Percentiles rank a stretch among this genome's conserved stretches.
Evolutionary conservation across 495 filamentous ascomycete species (phyloP).

Genomic region (Trypethelium eluteriae): DNA sequence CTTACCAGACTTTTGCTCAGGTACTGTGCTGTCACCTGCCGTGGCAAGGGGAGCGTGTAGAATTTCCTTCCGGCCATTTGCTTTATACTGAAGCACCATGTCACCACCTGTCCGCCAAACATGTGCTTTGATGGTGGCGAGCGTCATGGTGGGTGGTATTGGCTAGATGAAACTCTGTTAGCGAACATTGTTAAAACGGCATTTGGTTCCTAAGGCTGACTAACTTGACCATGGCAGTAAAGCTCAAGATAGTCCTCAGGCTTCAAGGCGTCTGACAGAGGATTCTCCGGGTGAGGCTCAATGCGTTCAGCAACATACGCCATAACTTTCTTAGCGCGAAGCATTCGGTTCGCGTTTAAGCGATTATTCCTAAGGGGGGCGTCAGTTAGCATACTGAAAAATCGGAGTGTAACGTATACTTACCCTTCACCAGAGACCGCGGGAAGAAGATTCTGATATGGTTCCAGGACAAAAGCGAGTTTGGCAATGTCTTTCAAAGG

Average conservation of each 20-base stretch:
- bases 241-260: slow-evolving; percentile 91
- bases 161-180: slow-evolving; percentile 41
- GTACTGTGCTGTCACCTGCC: not conserved
- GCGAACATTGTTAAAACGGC: not conserved
- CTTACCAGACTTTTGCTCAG: not conserved
- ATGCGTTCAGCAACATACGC: slow-evolving; percentile 88
- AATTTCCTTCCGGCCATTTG: slow-evolving; percentile 66
- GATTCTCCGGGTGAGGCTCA: slow-evolving; percentile 50
- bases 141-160: slow-evolving; percentile 68
- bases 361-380: slow-evolving; percentile 59
- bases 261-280: slow-evolving; percentile 50
- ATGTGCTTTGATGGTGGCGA: slow-evolving; percentile 81
- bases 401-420: slow-evolving; percentile 9
- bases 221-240: slow-evolving; percentile 84
- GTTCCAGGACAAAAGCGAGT: slow-evolving; percentile 82
- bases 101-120: slow-evolving; percentile 90
- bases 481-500: slow-evolving; percentile 89
- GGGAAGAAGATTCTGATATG: slow-evolving; percentile 70
- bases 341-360: slow-evolving; percentile 94
- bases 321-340: slow-evolving; percentile 89
- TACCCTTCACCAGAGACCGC: slow-evolving; percentile 35
- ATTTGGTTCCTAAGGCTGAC: slow-evolving; percentile 25
- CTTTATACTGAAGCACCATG: slow-evolving; percentile 81
- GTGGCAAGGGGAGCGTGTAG: not conserved
- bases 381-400: not conserved